These are phyloP conservation scores for Wickerhamiella vanderwaltii DNA, from an alignment of 805 yeast genomes.

Conservation along the genomic window DNA sequence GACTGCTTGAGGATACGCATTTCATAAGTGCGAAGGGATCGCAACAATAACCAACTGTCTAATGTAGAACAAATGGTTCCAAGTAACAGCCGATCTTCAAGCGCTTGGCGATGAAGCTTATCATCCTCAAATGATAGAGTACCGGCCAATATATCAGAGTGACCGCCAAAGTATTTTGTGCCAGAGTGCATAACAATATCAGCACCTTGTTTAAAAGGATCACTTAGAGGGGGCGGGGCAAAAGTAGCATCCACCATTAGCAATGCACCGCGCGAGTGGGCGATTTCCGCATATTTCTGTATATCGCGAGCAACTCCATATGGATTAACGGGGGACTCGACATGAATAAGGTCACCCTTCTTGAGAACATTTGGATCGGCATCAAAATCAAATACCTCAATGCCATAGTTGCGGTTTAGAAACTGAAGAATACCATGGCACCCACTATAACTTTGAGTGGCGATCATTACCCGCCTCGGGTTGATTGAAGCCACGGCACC, in stretches of 20 bases:
- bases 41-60: slow-evolving; percentile 58
- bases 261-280: slow-evolving; percentile 66
- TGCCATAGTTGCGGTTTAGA: slow-evolving; percentile 46
- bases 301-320: slow-evolving; percentile 57
- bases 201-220: slow-evolving; percentile 72
- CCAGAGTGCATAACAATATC: slow-evolving; percentile 86
- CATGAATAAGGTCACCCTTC: slow-evolving; percentile 64
- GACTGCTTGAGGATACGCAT: slow-evolving; percentile 60
- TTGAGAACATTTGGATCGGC: slow-evolving; percentile 36
- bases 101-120: slow-evolving; percentile 28
- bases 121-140: slow-evolving; percentile 34
- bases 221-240: slow-evolving; percentile 83
- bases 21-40: slow-evolving; percentile 74
- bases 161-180: slow-evolving; percentile 93
- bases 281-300: slow-evolving; percentile 47
- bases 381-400: slow-evolving; percentile 24
- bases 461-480: slow-evolving; percentile 68
- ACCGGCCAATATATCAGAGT: slow-evolving; percentile 82
- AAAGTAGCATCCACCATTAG: slow-evolving; percentile 78
- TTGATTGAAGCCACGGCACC: slow-evolving; percentile 58
- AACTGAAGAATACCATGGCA: slow-evolving; percentile 58
- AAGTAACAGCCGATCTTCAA: slow-evolving; percentile 53
- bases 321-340: slow-evolving; percentile 71
- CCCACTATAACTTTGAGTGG: slow-evolving; percentile 70
- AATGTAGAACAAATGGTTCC: slow-evolving; percentile 74